Conservation (phyloP, 257 asterid species). For the Petrea volubilis region DNA sequence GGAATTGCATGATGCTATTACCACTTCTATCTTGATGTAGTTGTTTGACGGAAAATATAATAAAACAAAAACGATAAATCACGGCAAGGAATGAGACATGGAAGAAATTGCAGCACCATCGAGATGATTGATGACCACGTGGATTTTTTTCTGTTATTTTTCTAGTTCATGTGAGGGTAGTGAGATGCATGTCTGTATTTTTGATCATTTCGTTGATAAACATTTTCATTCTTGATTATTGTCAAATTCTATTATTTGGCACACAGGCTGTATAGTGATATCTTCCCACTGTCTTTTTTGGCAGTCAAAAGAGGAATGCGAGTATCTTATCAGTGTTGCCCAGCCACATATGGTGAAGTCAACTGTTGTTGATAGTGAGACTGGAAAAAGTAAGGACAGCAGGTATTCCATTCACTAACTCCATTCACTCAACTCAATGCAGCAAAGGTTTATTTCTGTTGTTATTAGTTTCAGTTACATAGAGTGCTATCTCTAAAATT, state of each 20-base stretch:
- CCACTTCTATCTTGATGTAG: slow-evolving; percentile 6
- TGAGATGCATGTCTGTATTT: not conserved
- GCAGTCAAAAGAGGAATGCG: slow-evolving; percentile 94
- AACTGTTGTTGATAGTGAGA: slow-evolving; percentile 81
- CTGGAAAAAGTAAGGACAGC: slow-evolving; percentile 93
- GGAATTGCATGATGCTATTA: not conserved
- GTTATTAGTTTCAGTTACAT: not conserved
- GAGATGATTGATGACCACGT: not conserved
- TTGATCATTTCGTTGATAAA: not conserved
- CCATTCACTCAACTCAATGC: slow-evolving; percentile 18
- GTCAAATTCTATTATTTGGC: slow-evolving; percentile 17
- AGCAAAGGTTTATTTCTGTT: too few relatives aligned
- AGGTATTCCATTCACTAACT: slow-evolving; percentile 47
- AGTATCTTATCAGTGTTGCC: slow-evolving; percentile 83
- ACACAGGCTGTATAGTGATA: slow-evolving; percentile 3
- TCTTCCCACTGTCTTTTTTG: slow-evolving; percentile 18
- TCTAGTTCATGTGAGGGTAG: not conserved
- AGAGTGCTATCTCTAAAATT: not conserved
- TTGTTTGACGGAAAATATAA: too few relatives aligned
- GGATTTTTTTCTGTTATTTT: not conserved
- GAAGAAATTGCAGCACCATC: not conserved
- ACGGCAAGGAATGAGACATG: not conserved
- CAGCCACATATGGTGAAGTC: slow-evolving; percentile 90
- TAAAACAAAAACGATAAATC: too few relatives aligned
- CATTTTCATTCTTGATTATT: slow-evolving; percentile 4